Conservation (phyloP, 331 rosid genomes). For the Prunus yedoensis region DNA sequence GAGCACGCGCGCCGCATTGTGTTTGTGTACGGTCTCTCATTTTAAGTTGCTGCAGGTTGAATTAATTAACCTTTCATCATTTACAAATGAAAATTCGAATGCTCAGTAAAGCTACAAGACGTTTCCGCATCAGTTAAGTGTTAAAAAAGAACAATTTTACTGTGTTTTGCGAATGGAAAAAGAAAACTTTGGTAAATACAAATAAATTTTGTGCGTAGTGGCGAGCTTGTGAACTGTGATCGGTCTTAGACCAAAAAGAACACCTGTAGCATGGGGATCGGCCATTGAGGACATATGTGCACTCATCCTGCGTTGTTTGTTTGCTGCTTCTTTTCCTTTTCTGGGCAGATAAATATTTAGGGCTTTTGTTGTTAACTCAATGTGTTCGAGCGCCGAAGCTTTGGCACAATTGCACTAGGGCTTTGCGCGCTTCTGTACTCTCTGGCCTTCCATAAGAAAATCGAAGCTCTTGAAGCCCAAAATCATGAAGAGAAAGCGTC, state of each 20-base stretch:
- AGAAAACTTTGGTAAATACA: background rate
- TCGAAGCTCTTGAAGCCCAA: background rate
- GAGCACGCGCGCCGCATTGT: no score
- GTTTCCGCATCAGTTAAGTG: no score
- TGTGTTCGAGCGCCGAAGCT: background rate
- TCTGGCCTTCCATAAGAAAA: background rate
- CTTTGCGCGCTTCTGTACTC: background rate
- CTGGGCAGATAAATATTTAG: background rate
- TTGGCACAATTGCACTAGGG: slow-evolving; percentile 3
- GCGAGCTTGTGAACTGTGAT: no score
- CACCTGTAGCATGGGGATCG: background rate
- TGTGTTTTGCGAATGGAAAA: background rate
- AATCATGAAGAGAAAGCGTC: background rate
- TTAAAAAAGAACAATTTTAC: no score
- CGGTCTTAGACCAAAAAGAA: no score
- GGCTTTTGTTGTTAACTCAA: background rate
- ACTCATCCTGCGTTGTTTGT: background rate
- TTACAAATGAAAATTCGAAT: no score
- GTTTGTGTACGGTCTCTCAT: no score
- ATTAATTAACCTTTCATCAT: no score
- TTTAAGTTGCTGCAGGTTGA: no score
- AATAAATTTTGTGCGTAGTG: background rate
- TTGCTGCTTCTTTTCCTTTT: background rate
- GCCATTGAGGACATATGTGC: background rate
- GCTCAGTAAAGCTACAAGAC: no score